phyloP scores from a whole-genome alignment of 1,284 basidiomycete species.

The Ceratobasidium theobromae region DNA sequence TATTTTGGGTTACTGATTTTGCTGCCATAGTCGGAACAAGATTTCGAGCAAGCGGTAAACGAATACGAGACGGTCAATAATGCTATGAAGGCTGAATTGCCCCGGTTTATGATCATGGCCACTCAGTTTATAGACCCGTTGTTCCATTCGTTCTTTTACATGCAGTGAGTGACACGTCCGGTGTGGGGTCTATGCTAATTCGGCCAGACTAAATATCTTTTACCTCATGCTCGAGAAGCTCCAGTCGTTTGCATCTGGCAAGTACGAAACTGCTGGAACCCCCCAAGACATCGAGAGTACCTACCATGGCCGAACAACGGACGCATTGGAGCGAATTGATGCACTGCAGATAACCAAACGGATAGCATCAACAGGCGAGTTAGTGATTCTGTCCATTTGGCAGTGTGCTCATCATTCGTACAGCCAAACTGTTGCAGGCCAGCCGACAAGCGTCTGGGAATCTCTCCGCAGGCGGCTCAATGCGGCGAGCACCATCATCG shows the following conservation, averaged over 20 bases:
- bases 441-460: conserved; percentile 43
- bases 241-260: conserved; percentile 81
- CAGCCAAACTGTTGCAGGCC: conserved; percentile 64
- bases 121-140: conserved; percentile 93
- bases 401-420: background rate
- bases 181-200: background rate
- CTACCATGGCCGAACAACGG: conserved; percentile 78
- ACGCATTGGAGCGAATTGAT: conserved; percentile 76
- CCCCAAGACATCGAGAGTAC: conserved; percentile 73
- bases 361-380: conserved; percentile 78
- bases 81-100: conserved; percentile 89
- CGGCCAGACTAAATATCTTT: conserved; percentile 81
- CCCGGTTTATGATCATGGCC: conserved; percentile 84
- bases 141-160: conserved; percentile 98
- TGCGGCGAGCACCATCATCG: conserved; percentile 45
- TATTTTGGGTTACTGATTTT: conserved; percentile 30
- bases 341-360: conserved; percentile 77
- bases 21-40: conserved; percentile 83
- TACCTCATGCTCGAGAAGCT: conserved; percentile 93
- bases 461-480: conserved; percentile 37
- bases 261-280: conserved; percentile 72
- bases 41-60: conserved; percentile 90
- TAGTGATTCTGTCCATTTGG: background rate
- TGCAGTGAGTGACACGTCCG: conserved; percentile 73
- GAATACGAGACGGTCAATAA: conserved; percentile 98